Evolutionary conservation across 1,284 basidiomycete species (phyloP).

Genomic region (Mycena citricolor): DNA sequence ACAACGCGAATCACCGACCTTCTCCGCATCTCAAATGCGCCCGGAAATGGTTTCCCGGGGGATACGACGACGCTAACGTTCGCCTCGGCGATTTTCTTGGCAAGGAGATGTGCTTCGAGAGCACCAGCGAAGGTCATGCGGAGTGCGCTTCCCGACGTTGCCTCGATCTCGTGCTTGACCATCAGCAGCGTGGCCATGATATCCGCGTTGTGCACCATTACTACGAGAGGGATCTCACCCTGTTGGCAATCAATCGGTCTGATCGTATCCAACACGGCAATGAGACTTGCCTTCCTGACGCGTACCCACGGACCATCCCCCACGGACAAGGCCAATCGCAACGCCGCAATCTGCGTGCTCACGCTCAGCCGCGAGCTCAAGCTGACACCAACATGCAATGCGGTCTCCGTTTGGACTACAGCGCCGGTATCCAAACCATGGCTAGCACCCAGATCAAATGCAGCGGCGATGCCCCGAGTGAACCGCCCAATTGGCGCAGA

Average conservation of each 20-base stretch:
- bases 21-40: conserved; percentile 54
- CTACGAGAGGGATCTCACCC: conserved; percentile 41
- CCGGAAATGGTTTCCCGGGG: conserved; percentile 53
- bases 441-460: conserved; percentile 58
- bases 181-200: conserved; percentile 64
- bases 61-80: conserved; percentile 64
- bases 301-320: conserved; percentile 30
- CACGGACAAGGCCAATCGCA: conserved; percentile 46
- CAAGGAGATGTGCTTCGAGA: conserved; percentile 62
- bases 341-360: conserved; percentile 63
- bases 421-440: conserved; percentile 62
- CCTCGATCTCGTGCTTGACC: conserved; percentile 61
- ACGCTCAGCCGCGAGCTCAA: conserved; percentile 44
- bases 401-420: conserved; percentile 61
- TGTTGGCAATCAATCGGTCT: conserved; percentile 8
- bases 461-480: conserved; percentile 58
- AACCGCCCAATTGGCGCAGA: conserved; percentile 56
- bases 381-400: conserved; percentile 64
- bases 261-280: conserved; percentile 32
- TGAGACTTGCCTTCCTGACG: conserved; percentile 23
- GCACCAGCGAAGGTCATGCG: conserved; percentile 57
- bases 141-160: conserved; percentile 34
- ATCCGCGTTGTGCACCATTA: conserved; percentile 62
- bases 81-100: conserved; percentile 57
- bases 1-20: conserved; percentile 37